Evolutionary conservation across 1,139 yeast genomes (phyloP).

Genomic region (Scheffersomyces stambukii): DNA sequence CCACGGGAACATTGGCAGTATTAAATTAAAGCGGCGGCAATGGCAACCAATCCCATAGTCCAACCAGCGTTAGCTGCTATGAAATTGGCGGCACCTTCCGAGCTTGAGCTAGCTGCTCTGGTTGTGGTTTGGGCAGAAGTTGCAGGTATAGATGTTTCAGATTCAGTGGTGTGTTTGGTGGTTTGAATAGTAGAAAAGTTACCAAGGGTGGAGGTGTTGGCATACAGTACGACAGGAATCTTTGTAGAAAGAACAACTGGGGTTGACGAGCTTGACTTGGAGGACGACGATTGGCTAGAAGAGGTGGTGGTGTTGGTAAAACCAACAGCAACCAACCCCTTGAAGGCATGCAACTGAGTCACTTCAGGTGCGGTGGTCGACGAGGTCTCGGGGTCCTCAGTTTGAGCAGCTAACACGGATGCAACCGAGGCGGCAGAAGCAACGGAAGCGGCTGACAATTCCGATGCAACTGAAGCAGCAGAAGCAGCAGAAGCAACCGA

Average conservation of each 20-base stretch:
- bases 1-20: too few species aligned
- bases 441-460: conserved; percentile 13
- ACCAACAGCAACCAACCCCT: conserved; percentile 47
- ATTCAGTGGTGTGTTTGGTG: too few species aligned
- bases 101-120: too few species aligned
- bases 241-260: too few species aligned
- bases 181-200: too few species aligned
- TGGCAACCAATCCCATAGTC: conserved; percentile 44
- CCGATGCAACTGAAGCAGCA: conserved; percentile 15
- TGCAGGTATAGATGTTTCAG: too few species aligned
- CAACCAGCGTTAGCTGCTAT: conserved; percentile 32
- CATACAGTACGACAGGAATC: too few species aligned
- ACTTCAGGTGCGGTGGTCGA: conserved; percentile 13
- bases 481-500: conserved; percentile 13
- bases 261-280: too few species aligned
- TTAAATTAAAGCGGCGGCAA: conserved; percentile 40
- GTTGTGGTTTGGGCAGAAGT: too few species aligned
- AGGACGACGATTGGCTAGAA: conserved; percentile 9
- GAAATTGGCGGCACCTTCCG: too few species aligned
- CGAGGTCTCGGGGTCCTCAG: too few species aligned
- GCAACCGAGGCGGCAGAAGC: conserved; percentile 15
- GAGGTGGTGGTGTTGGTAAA: conserved; percentile 22
- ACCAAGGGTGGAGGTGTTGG: too few species aligned
- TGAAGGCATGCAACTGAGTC: conserved; percentile 30
- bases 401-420: conserved; percentile 9